phyloP scores from a whole-genome alignment of 257 asterid species.

The Solanum stenotomum region DNA sequence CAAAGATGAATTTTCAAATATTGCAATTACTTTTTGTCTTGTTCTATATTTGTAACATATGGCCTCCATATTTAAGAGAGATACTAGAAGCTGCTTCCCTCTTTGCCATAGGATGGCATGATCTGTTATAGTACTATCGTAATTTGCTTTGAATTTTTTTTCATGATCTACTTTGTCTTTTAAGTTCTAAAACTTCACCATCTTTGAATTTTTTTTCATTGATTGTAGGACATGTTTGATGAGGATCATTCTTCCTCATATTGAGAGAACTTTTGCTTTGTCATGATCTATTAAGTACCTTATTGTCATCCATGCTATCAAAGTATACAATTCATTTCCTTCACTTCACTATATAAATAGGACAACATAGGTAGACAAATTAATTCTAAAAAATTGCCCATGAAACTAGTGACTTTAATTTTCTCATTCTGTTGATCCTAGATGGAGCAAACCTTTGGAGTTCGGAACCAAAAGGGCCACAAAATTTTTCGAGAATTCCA shows the following conservation, averaged over 20 bases:
- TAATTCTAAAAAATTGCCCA: too few species aligned
- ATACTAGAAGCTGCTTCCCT: neutral
- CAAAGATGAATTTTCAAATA: neutral
- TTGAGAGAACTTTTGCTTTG: neutral
- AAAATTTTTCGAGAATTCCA: too few species aligned
- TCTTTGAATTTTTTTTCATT: neutral
- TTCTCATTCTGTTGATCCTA: neutral
- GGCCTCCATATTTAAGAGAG: neutral
- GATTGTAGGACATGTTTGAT: neutral
- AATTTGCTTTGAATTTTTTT: neutral
- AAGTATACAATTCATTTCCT: too few species aligned
- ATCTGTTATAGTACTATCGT: too few species aligned
- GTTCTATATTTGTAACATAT: neutral
- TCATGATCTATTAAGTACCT: neutral
- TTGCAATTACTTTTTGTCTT: neutral
- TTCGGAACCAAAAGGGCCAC: too few species aligned
- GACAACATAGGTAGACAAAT: neutral
- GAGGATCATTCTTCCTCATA: neutral
- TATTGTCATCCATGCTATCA: neutral
- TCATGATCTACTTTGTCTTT: too few species aligned
- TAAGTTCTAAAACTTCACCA: too few species aligned
- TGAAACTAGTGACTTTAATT: neutral
- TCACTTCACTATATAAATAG: too few species aligned
- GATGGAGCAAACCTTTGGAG: neutral
- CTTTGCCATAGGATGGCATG: neutral